Evolutionary conservation across 306 rosid genomes (phyloP).

Genomic region (Lathyrus tuberosus): DNA sequence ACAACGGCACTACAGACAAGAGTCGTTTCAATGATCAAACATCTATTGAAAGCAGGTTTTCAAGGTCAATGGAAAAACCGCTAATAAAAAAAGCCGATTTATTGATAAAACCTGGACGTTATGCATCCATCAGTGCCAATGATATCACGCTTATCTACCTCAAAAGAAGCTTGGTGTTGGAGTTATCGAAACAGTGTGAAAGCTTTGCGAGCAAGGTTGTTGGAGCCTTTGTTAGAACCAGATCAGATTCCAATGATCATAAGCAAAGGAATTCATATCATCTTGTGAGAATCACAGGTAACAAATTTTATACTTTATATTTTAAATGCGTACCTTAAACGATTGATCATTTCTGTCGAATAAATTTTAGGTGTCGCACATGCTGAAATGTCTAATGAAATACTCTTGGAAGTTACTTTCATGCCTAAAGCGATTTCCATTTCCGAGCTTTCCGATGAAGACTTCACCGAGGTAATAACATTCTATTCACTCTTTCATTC

Average conservation of each 20-base stretch:
- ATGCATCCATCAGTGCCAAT: constrained; percentile 48
- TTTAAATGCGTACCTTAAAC: constrained; percentile 16
- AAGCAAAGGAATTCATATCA: constrained; percentile 38
- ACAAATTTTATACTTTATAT: constrained; percentile 11
- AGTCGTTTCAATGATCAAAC: constrained; percentile 29
- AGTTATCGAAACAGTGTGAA: constrained; percentile 52
- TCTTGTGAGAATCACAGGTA: constrained; percentile 49
- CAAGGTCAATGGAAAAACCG: constrained; percentile 36
- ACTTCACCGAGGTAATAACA: constrained; percentile 64
- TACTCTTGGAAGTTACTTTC: constrained; percentile 61
- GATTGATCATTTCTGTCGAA: constrained; percentile 22
- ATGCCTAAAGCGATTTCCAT: constrained; percentile 43
- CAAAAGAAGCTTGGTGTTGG: constrained; percentile 59
- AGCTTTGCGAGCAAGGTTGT: constrained; percentile 50
- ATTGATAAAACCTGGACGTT: constrained; percentile 25
- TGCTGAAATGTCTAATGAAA: constrained; percentile 31
- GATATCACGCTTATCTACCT: constrained; percentile 59
- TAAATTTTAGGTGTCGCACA: constrained; percentile 50
- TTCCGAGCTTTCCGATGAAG: constrained; percentile 63
- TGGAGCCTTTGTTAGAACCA: constrained; percentile 57
- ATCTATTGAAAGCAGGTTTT: constrained; percentile 31
- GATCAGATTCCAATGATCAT: constrained; percentile 37
- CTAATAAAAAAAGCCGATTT: constrained; percentile 32
- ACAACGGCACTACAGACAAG: constrained; percentile 8
- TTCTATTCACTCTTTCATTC: not conserved